Evolutionary conservation across 2,329 filamentous ascomycete genomes (phyloP), one percentile per base, ranked within the genome.

Genomic region (Trichoderma lentiforme): DNA sequence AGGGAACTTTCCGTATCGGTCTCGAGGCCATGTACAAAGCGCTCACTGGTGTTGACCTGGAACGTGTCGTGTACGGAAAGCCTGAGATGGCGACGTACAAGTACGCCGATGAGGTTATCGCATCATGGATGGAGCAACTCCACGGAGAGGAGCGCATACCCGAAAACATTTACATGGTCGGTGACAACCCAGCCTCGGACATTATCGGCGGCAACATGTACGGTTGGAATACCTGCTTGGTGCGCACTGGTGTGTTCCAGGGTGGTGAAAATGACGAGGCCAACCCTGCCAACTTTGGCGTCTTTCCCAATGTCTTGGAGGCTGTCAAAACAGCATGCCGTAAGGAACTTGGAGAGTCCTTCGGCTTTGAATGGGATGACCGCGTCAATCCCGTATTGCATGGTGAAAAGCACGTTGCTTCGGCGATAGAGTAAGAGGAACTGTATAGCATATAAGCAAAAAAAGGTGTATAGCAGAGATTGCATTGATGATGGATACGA

Each of bases 251-350:
- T 21, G 66, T 69, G 3, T 69, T 69, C n/a, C 66, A 69, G 15
- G 66, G 66, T 3, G 56, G 66, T 7, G 66, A 69, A 14, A 69
- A 69, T 18, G 66, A 69, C 6, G 66, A 69, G 30, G 39, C 66
- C 66, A 69, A 69, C 4, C 66, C 66, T 14, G 66, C 66, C 66
- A 69, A 69, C 66, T 69, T 69, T 32, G 66, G 66, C 56, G 66
- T 69, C 36, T 69, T 69, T 11, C 6, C 56, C 8, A 69, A 69
- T n/a, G 66, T 69, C 3, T 36, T 69, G 12, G 66, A 69, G 36
- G 56, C 66, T n/a, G 66, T 69, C 9, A 69, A 69, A 9, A 11
- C 66, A 14, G 66, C 66, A 18, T 51, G 36, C 36, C 66, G 66
- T 8, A 61, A 69, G 39, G 26, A 69, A 34, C 66, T 69, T 18